Conservation (phyloP, 495 filamentous ascomycete species). For the Aspergillus bridgeri region DNA sequence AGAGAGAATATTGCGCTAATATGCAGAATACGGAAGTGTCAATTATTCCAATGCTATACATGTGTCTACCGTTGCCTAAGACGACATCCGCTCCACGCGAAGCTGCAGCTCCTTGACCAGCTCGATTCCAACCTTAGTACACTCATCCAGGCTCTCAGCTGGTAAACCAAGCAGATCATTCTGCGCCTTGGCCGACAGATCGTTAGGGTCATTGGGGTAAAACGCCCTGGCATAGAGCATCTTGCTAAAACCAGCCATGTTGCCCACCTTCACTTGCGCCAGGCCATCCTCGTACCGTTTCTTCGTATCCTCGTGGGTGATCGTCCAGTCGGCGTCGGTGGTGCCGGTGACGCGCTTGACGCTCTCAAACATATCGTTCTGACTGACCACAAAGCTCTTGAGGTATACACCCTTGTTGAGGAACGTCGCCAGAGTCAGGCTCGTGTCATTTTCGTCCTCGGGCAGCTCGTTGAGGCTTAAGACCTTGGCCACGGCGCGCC, state of each 20-base stretch:
- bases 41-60: too few relatives aligned
- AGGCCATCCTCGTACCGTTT: slow-evolving; percentile 46
- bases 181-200: slow-evolving; percentile 32
- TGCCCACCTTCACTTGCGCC: slow-evolving; percentile 39
- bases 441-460: slow-evolving; percentile 42
- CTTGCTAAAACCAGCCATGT: slow-evolving; percentile 47
- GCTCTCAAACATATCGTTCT: slow-evolving; percentile 53
- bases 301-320: slow-evolving; percentile 38
- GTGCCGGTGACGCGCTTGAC: slow-evolving; percentile 53
- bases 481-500: slow-evolving; percentile 43
- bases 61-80: too few relatives aligned
- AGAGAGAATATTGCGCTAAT: too few relatives aligned
- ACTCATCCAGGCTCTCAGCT: slow-evolving; percentile 55
- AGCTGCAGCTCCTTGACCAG: slow-evolving; percentile 19
- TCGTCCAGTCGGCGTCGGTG: slow-evolving; percentile 50
- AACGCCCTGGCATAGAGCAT: slow-evolving; percentile 52
- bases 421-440: slow-evolving; percentile 32
- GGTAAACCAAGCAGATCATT: slow-evolving; percentile 53
- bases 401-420: slow-evolving; percentile 44
- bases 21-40: too few relatives aligned
- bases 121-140: slow-evolving; percentile 40
- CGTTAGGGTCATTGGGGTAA: slow-evolving; percentile 35
- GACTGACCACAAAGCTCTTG: slow-evolving; percentile 46
- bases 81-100: slow-evolving; percentile 9
- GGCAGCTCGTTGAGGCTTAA: slow-evolving; percentile 46